Evolutionary conservation across 345 rosid species (phyloP).

Genomic region (Salix exigua): DNA sequence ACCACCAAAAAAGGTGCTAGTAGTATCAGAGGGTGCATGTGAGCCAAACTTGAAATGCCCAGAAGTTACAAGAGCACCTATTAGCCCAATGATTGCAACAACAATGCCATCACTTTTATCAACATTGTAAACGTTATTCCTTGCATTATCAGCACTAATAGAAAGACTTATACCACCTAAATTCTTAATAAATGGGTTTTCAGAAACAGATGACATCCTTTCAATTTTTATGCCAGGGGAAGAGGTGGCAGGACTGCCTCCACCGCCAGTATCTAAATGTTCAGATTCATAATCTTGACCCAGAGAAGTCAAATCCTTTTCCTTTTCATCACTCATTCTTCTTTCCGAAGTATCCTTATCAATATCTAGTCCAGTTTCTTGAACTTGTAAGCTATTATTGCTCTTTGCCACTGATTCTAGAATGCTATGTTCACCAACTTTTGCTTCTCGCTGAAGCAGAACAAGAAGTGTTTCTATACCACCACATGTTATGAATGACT

Average conservation of each 20-base stretch:
- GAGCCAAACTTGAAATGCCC: conserved; percentile 75
- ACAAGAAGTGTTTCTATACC: conserved; percentile 98
- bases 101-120: conserved; percentile 86
- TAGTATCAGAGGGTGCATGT: conserved; percentile 47
- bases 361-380: conserved; percentile 38
- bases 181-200: conserved; percentile 46
- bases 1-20: conserved; percentile 58
- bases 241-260: conserved; percentile 32
- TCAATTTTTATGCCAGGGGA: conserved; percentile 41
- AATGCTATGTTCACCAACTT: conserved; percentile 59
- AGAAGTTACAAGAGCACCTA: conserved; percentile 75
- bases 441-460: conserved; percentile 89
- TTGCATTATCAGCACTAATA: conserved; percentile 88
- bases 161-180: conserved; percentile 96
- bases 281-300: conserved; percentile 37
- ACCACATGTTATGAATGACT: conserved; percentile 74
- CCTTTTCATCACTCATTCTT: conserved; percentile 43
- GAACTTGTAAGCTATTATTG: conserved; percentile 34
- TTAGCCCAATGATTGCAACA: conserved; percentile 80
- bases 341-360: conserved; percentile 27
- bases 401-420: conserved; percentile 32
- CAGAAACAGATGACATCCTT: conserved; percentile 62
- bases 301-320: conserved; percentile 31
- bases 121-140: conserved; percentile 86
- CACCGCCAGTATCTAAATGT: conserved; percentile 31